Conservation (phyloP, 2,329 filamentous ascomycete species). For the Dactylellina drechsleri region DNA sequence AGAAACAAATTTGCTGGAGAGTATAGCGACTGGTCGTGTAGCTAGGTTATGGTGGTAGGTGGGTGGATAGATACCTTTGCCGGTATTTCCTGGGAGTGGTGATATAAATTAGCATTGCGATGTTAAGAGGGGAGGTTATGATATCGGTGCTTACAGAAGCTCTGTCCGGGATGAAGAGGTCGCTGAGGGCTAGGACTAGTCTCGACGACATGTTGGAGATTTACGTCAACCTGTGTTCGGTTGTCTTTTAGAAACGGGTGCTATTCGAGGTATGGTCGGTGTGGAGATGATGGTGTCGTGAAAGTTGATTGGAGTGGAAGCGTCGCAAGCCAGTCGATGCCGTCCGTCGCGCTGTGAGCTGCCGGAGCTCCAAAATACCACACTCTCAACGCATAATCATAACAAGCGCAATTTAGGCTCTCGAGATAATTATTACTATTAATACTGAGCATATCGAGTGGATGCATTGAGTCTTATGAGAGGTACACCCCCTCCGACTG, state of each 20-base stretch:
- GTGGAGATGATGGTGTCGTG: not conserved
- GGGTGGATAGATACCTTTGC: conserved; percentile 72
- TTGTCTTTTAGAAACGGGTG: no score
- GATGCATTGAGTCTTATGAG: no score
- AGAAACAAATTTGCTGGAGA: not conserved
- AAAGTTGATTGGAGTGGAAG: not conserved
- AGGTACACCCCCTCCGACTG: no score
- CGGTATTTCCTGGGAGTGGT: conserved; percentile 73
- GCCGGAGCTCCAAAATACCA: conserved; percentile 8
- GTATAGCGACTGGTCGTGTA: not conserved
- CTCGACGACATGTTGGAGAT: conserved; percentile 75
- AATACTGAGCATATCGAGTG: no score
- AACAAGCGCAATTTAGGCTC: no score
- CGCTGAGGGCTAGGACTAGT: conserved; percentile 89
- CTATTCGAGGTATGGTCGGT: not conserved
- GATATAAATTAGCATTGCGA: conserved; percentile 2
- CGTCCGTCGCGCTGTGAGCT: not conserved
- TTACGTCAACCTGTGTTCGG: no score
- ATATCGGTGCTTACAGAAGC: conserved; percentile 71
- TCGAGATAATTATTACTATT: not conserved
- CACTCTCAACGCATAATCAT: not conserved
- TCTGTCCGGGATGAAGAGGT: conserved; percentile 92
- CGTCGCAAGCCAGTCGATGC: conserved; percentile 12
- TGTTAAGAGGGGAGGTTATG: conserved; percentile 28
- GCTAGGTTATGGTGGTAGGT: not conserved